phyloP scores from a whole-genome alignment of 139 green algal species.

The Auxenochlorella pyrenoidosa region DNA sequence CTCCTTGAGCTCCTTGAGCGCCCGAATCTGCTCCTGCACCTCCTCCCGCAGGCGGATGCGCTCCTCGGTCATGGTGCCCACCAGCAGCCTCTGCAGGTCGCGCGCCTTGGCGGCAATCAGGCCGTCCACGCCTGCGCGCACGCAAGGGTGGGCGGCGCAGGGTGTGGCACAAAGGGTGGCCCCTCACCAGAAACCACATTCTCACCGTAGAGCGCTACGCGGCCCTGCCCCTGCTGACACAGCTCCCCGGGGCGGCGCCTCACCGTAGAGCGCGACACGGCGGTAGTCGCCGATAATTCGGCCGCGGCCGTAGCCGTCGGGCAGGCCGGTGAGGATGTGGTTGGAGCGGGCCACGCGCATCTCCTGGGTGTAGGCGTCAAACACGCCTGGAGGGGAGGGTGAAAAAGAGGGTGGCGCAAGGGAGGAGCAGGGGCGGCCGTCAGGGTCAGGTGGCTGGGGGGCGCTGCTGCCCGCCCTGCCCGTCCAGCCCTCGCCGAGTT shows the following conservation, averaged over 20 bases:
- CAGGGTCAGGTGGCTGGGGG: neutral
- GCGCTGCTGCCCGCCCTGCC: too few relatives aligned
- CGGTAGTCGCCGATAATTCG: slow-evolving; percentile 88
- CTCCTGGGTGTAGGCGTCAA: slow-evolving; percentile 81
- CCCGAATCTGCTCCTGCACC: slow-evolving; percentile 75
- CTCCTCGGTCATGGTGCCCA: slow-evolving; percentile 70
- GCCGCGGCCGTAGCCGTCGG: slow-evolving; percentile 77
- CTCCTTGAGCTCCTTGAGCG: slow-evolving; percentile 70
- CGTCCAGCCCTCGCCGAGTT: too few relatives aligned
- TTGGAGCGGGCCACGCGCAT: slow-evolving; percentile 72
- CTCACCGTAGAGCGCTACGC: too few relatives aligned
- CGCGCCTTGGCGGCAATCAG: slow-evolving; percentile 70
- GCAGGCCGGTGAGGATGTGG: slow-evolving; percentile 79
- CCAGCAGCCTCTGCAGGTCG: slow-evolving; percentile 65
- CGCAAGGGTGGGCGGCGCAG: too few relatives aligned
- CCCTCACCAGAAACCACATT: too few relatives aligned
- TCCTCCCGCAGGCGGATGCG: slow-evolving; percentile 73
- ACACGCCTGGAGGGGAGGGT: slow-evolving; percentile 56
- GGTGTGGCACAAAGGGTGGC: too few relatives aligned
- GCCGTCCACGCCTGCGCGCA: slow-evolving; percentile 17
- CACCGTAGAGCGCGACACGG: slow-evolving; percentile 81
- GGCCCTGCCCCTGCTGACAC: too few relatives aligned
- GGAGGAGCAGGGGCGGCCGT: neutral
- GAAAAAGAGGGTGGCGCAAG: neutral
- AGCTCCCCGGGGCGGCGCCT: neutral